Conservation (phyloP, 768 basidiomycete species). For the Pholiota molesta region DNA sequence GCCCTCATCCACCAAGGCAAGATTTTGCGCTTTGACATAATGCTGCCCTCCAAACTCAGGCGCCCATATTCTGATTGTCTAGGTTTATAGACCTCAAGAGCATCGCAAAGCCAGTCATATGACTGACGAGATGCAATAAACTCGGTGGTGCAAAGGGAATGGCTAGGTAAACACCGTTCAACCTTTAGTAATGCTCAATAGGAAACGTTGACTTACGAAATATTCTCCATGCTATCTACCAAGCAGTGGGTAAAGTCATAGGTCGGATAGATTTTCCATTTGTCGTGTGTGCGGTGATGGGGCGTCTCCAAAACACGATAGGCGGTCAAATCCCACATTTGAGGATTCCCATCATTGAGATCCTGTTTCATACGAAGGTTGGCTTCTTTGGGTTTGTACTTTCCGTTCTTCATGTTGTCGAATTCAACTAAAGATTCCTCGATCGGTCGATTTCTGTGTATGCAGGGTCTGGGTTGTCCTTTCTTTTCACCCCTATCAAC, state of each 20-base stretch:
- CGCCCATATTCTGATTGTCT: slow-evolving; percentile 97
- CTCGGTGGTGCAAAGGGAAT: slow-evolving; percentile 95
- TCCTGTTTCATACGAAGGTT: slow-evolving; percentile 98
- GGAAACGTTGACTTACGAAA: slow-evolving; percentile 72
- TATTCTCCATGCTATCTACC: slow-evolving; percentile 98
- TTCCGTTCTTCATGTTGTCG: slow-evolving; percentile 88
- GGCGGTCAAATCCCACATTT: slow-evolving; percentile 99
- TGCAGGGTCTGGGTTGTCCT: slow-evolving; percentile 79
- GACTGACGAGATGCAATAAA: slow-evolving; percentile 96
- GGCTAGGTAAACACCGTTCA: slow-evolving; percentile 47
- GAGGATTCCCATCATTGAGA: slow-evolving; percentile 88
- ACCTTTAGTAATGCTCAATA: neutral
- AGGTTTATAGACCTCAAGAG: slow-evolving; percentile 96
- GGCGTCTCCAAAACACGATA: slow-evolving; percentile 90
- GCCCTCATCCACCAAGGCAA: slow-evolving; percentile 80
- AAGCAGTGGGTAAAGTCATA: slow-evolving; percentile 99
- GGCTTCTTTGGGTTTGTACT: slow-evolving; percentile 90
- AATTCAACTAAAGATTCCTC: slow-evolving; percentile 88
- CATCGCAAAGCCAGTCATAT: slow-evolving; percentile 99
- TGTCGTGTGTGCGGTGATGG: slow-evolving; percentile 91
- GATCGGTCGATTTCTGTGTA: slow-evolving; percentile 86
- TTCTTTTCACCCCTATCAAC: slow-evolving; percentile 84
- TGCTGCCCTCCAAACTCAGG: slow-evolving; percentile 89
- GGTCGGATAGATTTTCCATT: slow-evolving; percentile 97
- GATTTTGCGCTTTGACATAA: slow-evolving; percentile 97